Evolutionary conservation across 441 rosid genomes (phyloP), one percentile per base, ranked within the genome.

Genomic region (Corymbia citriodora): DNA sequence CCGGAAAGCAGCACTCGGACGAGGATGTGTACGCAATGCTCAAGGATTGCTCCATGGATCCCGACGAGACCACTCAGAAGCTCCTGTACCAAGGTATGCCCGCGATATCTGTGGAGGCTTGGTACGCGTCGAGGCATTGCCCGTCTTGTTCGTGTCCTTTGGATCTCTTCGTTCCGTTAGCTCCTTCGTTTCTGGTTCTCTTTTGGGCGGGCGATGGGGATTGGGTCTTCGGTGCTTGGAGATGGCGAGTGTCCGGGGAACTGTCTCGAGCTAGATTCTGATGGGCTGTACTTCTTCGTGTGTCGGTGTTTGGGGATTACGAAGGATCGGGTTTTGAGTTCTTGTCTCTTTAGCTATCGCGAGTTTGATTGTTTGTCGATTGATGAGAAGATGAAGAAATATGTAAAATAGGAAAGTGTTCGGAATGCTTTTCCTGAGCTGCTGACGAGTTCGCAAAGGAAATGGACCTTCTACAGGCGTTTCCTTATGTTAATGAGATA

Each of bases 1-100:
- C 98, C 2, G 97, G 96, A 13, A 96, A 94, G 93, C 97, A 96
- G 89, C 99, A 97, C 93, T 93, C 94, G 90, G 99, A 97, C 93
- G 98, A 97, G 55, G 99, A 97, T 90, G 95, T 97, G 92, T 96
- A 93, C 93, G 88, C 98, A 57, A 95, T 95, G 91, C 97, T 96
- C 90, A 93, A 85, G 68, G 99, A 96, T 45, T 97, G 96, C 89
- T 91, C 93, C 27, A 94, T 95, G 95, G 99, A 97, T 96, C 97
- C 99, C 63, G 89, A 95, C 89, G 99, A 97, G 91, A 96, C 98
- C 89, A 93, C 96, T 18, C 96, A 96, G 86, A 97, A 94, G 95
- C 96, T 97, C 83, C 95, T 95, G 68, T 95, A 91, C 95, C 79
- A 96, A 90, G 99, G 99, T 97, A 91, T 52, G 55, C 31, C 70